Conservation (phyloP, 257 asterid genomes). For the Nicotiana noctiflora region DNA sequence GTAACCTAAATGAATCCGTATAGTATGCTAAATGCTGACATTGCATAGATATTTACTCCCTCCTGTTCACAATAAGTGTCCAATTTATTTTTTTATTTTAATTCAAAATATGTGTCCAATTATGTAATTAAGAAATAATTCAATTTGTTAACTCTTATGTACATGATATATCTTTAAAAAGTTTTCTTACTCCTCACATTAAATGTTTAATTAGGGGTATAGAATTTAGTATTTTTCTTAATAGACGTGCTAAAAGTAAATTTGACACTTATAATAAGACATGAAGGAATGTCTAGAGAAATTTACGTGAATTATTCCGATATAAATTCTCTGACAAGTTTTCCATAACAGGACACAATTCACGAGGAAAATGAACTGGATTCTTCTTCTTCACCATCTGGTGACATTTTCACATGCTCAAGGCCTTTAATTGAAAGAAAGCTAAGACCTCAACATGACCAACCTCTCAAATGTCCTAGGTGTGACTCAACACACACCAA, state of each 20-base stretch:
- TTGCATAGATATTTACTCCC: not conserved
- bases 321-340: conserved; percentile 10
- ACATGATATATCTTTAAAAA: too few relatives aligned
- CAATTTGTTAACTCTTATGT: too few relatives aligned
- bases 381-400: conserved; percentile 47
- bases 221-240: too few relatives aligned
- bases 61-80: too few relatives aligned
- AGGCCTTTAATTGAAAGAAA: conserved; percentile 59
- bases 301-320: not conserved
- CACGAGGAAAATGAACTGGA: conserved; percentile 61
- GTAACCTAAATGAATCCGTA: too few relatives aligned
- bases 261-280: not conserved
- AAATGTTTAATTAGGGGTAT: too few relatives aligned
- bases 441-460: conserved; percentile 73
- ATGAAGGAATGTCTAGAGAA: not conserved
- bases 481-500: conserved; percentile 95
- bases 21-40: not conserved
- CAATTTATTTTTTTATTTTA: too few relatives aligned
- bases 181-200: too few relatives aligned
- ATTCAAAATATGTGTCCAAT: too few relatives aligned
- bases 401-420: conserved; percentile 58
- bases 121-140: too few relatives aligned
- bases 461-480: conserved; percentile 70
- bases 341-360: conserved; percentile 41
- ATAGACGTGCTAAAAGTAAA: too few relatives aligned